phyloP scores from a whole-genome alignment of 2,329 filamentous ascomycete genomes.

The Dactylellina parvicollis region DNA sequence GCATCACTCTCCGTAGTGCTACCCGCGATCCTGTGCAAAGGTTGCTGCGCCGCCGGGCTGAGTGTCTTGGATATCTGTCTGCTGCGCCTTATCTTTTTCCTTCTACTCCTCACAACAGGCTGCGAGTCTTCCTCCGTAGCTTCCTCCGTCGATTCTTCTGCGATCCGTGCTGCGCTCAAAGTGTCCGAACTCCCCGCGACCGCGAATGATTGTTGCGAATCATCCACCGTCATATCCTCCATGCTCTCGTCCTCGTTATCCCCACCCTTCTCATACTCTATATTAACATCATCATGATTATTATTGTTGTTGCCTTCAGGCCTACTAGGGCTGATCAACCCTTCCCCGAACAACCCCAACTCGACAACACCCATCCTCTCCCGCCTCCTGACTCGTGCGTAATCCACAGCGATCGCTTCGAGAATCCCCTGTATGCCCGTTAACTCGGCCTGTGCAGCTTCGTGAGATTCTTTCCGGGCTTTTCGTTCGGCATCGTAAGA shows the following conservation, averaged over 20 bases:
- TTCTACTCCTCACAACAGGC: constrained; percentile 4
- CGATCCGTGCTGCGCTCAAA: not conserved
- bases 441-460: constrained; percentile 24
- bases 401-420: constrained; percentile 6
- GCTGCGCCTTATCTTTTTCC: not conserved
- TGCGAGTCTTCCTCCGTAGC: constrained; percentile 32
- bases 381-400: constrained; percentile 8
- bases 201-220: constrained; percentile 20
- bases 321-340: constrained; percentile 9
- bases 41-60: constrained; percentile 11
- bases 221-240: constrained; percentile 28
- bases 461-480: constrained; percentile 18
- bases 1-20: constrained; percentile 11
- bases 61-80: constrained; percentile 28
- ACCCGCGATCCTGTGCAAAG: not conserved
- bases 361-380: constrained; percentile 15
- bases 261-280: not conserved
- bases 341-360: constrained; percentile 28
- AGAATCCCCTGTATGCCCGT: constrained; percentile 28
- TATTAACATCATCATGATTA: not conserved
- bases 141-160: constrained; percentile 1
- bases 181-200: not conserved
- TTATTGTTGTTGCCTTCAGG: not conserved
- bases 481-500: constrained; percentile 28
- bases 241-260: constrained; percentile 20